Percentiles rank a stretch among this genome's conserved stretches.
Evolutionary conservation across 2,329 filamentous ascomycete species (phyloP).

Genomic region (Endothia cerciana): DNA sequence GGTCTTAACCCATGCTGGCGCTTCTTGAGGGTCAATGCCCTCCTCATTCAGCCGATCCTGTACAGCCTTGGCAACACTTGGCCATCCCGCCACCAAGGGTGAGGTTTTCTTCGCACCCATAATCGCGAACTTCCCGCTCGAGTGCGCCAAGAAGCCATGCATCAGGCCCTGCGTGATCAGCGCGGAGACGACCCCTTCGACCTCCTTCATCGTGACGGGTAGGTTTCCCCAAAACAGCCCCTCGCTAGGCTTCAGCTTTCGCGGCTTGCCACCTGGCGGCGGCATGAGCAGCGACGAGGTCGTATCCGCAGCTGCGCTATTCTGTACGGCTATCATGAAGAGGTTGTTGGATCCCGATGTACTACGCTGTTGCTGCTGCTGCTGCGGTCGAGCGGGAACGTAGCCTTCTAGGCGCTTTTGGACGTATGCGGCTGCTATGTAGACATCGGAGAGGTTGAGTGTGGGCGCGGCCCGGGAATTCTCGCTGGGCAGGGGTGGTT

Average conservation of each 20-base stretch:
- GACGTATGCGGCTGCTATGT: slow-evolving; percentile 64
- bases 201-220: slow-evolving; percentile 61
- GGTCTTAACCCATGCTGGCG: slow-evolving; percentile 75
- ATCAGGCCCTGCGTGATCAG: slow-evolving; percentile 81
- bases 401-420: slow-evolving; percentile 68
- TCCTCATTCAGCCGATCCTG: slow-evolving; percentile 62
- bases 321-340: slow-evolving; percentile 56
- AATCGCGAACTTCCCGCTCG: slow-evolving; percentile 77
- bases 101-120: slow-evolving; percentile 72
- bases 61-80: slow-evolving; percentile 72
- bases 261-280: slow-evolving; percentile 52
- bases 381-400: slow-evolving; percentile 43
- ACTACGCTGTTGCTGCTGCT: slow-evolving; percentile 36
- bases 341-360: slow-evolving; percentile 52
- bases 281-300: slow-evolving; percentile 47
- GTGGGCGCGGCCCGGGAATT: slow-evolving; percentile 69
- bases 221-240: slow-evolving; percentile 68
- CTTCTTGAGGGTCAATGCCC: slow-evolving; percentile 63
- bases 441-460: slow-evolving; percentile 71
- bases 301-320: slow-evolving; percentile 43
- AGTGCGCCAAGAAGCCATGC: slow-evolving; percentile 82
- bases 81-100: slow-evolving; percentile 74
- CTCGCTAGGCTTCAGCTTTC: slow-evolving; percentile 58
- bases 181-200: slow-evolving; percentile 78
- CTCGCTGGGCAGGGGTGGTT: slow-evolving; percentile 59